These are phyloP conservation scores for Tilletia walkeri DNA, from an alignment of 1,284 basidiomycete genomes.

Conservation along the genomic window DNA sequence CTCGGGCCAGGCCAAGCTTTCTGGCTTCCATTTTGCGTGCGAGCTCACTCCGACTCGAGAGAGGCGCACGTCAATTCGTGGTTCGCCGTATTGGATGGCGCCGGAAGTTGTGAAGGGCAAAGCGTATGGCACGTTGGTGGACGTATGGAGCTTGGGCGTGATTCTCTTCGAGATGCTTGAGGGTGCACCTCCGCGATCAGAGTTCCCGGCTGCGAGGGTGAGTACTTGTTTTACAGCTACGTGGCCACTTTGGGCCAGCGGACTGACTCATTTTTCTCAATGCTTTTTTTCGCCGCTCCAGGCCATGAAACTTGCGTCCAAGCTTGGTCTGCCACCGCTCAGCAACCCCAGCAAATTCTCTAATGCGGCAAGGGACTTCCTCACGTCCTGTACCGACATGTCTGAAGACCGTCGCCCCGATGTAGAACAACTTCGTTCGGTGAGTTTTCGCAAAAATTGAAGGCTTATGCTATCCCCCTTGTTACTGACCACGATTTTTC, in stretches of 20 bases:
- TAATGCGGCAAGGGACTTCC: constrained; percentile 39
- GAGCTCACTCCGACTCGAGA: constrained; percentile 24
- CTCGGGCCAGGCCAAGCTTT: constrained; percentile 39
- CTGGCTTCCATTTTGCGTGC: constrained; percentile 44
- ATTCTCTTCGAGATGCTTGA: constrained; percentile 48
- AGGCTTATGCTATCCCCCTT: too few species aligned
- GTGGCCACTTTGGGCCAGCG: background rate
- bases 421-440: constrained; percentile 39
- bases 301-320: constrained; percentile 46
- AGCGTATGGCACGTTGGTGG: constrained; percentile 37
- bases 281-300: background rate
- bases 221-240: background rate
- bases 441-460: constrained; percentile 14
- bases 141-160: constrained; percentile 45
- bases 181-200: constrained; percentile 45
- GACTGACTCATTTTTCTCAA: background rate
- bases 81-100: constrained; percentile 51
- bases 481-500: too few species aligned
- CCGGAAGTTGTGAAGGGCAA: constrained; percentile 46
- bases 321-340: constrained; percentile 38
- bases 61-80: constrained; percentile 33
- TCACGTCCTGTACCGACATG: constrained; percentile 46
- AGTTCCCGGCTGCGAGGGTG: constrained; percentile 39
- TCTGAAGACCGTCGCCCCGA: constrained; percentile 37
- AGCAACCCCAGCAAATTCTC: constrained; percentile 27